A percentile compares a stretch with the other conserved stretches of the same genome.
These are phyloP conservation scores for Anastatica hierochuntica DNA, from an alignment of 345 rosid species.

Conservation along the genomic window DNA sequence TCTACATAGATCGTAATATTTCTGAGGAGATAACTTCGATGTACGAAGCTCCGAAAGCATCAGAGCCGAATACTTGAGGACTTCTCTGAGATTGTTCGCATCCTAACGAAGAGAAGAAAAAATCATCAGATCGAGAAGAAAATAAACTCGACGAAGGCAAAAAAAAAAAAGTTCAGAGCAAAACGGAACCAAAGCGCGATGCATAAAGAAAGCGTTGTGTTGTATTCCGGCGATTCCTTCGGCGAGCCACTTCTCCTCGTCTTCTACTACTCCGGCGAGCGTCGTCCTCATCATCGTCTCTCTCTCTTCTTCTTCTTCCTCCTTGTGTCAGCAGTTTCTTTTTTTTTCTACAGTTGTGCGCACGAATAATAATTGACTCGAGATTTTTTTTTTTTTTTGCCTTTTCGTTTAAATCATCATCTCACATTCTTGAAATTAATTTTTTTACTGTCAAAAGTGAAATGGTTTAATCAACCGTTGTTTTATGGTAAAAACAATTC, in stretches of 20 bases:
- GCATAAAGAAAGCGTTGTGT: conserved; percentile 84
- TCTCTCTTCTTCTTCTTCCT: conserved; percentile 11
- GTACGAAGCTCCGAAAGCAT: conserved; percentile 93
- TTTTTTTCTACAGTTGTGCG: conserved; percentile 1
- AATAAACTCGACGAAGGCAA: background rate
- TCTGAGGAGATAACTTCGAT: conserved; percentile 86
- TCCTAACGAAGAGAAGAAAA: conserved; percentile 39
- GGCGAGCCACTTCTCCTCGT: conserved; percentile 95
- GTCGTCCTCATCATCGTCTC: conserved; percentile 18
- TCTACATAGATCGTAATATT: conserved; percentile 74
- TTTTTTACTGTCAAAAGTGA: too few species aligned
- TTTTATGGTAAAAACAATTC: too few species aligned
- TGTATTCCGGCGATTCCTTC: conserved; percentile 90
- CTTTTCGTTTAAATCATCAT: too few species aligned
- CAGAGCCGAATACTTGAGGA: conserved; percentile 78
- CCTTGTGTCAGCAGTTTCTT: conserved; percentile 20
- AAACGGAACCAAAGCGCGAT: conserved; percentile 63
- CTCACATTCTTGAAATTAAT: too few species aligned
- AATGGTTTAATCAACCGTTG: too few species aligned
- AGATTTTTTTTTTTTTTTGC: too few species aligned
- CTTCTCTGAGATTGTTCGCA: conserved; percentile 74
- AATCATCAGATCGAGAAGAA: background rate
- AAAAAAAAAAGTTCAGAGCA: background rate
- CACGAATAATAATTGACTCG: too few species aligned
- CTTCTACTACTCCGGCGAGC: conserved; percentile 51